phyloP scores from a whole-genome alignment of 2,329 filamentous ascomycete genomes.

The Diaporthe longicolla region DNA sequence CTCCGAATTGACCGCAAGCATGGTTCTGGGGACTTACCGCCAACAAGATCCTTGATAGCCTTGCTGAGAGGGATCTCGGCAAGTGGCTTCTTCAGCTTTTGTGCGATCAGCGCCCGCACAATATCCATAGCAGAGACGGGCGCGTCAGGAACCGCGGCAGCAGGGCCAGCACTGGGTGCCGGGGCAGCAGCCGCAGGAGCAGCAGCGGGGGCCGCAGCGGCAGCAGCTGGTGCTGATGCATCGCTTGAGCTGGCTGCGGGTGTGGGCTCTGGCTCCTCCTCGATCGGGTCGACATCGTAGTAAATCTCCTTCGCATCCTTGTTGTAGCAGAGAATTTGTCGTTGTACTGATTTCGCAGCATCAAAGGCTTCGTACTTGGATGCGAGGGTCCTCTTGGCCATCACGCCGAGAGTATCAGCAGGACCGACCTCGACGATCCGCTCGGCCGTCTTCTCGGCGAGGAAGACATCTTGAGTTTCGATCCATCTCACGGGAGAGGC shows the following conservation, averaged over 20 bases:
- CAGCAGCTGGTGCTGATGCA: slow-evolving; percentile 66
- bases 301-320: slow-evolving; percentile 99
- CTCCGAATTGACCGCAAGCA: slow-evolving; percentile 16
- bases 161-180: slow-evolving; percentile 84
- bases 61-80: slow-evolving; percentile 92
- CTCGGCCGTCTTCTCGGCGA: slow-evolving; percentile 95
- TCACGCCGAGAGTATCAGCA: slow-evolving; percentile 95
- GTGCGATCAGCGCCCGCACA: slow-evolving; percentile 88
- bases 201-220: slow-evolving; percentile 64
- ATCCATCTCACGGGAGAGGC: slow-evolving; percentile 99
- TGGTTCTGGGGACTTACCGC: slow-evolving; percentile 77
- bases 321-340: slow-evolving; percentile 99
- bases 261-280: slow-evolving; percentile 84
- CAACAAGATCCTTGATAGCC: slow-evolving; percentile 98
- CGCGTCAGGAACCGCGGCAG: slow-evolving; percentile 86
- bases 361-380: slow-evolving; percentile 99
- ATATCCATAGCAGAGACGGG: slow-evolving; percentile 93
- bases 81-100: slow-evolving; percentile 97
- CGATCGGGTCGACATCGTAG: slow-evolving; percentile 96
- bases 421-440: slow-evolving; percentile 98
- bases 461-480: slow-evolving; percentile 99
- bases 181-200: slow-evolving; percentile 69
- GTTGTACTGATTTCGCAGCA: slow-evolving; percentile 94
- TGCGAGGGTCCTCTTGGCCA: slow-evolving; percentile 95
- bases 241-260: slow-evolving; percentile 63